These are phyloP conservation scores for Haematococcus lacustris DNA, from an alignment of 139 green algal genomes.

Conservation along the genomic window DNA sequence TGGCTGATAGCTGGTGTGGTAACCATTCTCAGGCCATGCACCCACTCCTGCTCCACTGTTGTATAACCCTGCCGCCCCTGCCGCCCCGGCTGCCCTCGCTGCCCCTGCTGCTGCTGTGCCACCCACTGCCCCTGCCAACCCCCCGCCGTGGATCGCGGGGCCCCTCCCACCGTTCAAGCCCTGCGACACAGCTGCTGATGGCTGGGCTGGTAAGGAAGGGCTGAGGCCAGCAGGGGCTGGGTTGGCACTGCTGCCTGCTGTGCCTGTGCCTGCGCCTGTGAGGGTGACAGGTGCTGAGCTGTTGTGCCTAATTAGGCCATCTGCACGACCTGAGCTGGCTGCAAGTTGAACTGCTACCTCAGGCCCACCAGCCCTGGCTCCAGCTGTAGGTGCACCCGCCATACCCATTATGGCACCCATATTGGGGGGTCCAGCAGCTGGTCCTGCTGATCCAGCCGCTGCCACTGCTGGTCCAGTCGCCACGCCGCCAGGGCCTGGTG, in stretches of 20 bases:
- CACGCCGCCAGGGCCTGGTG: no score
- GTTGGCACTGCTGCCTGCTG: not conserved
- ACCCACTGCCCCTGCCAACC: not conserved
- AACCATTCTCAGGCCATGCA: not conserved
- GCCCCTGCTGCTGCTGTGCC: not conserved
- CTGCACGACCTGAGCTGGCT: no score
- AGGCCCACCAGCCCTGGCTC: not conserved
- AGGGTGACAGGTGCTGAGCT: not conserved
- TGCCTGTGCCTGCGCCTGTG: not conserved
- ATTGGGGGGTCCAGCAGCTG: not conserved
- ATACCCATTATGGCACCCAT: no score
- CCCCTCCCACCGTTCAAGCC: not conserved
- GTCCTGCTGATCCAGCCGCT: not conserved
- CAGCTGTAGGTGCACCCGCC: not conserved
- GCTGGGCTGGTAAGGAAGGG: not conserved
- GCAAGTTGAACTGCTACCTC: not conserved
- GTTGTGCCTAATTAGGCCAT: not conserved
- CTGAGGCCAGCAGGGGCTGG: no score
- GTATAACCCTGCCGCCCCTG: not conserved
- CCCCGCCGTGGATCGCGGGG: not conserved
- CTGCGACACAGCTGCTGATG: not conserved
- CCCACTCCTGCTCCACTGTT: not conserved
- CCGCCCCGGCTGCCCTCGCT: not conserved
- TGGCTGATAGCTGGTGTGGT: not conserved
- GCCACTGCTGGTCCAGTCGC: not conserved